These are phyloP conservation scores for Boeremia exigua DNA, from an alignment of 2,329 filamentous ascomycete species.

Conservation along the genomic window DNA sequence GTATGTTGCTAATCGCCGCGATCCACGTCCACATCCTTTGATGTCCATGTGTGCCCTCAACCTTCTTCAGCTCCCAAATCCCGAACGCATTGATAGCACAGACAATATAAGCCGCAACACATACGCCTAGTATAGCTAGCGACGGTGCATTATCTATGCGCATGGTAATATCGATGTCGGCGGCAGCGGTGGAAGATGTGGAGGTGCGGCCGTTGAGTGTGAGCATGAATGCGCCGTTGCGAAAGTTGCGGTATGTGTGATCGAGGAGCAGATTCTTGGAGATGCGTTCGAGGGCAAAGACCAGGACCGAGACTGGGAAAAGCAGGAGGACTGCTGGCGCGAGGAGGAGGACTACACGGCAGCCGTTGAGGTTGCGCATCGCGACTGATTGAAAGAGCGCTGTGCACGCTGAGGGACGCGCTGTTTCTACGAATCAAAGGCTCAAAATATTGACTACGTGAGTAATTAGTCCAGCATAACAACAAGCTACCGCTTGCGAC, in stretches of 20 bases:
- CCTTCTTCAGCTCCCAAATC: slow-evolving; percentile 39
- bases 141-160: slow-evolving; percentile 21
- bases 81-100: slow-evolving; percentile 28
- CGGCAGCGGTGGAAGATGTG: slow-evolving; percentile 6
- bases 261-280: slow-evolving; percentile 23
- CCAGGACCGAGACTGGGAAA: slow-evolving; percentile 28
- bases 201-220: slow-evolving; percentile 16
- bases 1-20: slow-evolving; percentile 24
- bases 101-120: slow-evolving; percentile 25
- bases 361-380: slow-evolving; percentile 32
- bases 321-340: slow-evolving; percentile 32
- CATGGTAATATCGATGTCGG: slow-evolving; percentile 19
- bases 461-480: neutral
- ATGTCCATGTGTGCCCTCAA: slow-evolving; percentile 30
- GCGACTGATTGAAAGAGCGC: neutral
- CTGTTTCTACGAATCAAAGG: neutral
- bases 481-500: neutral
- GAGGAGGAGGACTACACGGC: slow-evolving; percentile 31
- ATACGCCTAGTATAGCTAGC: slow-evolving; percentile 26
- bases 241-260: slow-evolving; percentile 18
- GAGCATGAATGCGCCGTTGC: slow-evolving; percentile 20
- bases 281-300: slow-evolving; percentile 36
- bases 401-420: neutral
- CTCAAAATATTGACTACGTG: too few species aligned
- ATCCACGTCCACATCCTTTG: slow-evolving; percentile 38